These are phyloP conservation scores for Candida ascalaphidarum DNA, from an alignment of 805 yeast species.

Conservation along the genomic window DNA sequence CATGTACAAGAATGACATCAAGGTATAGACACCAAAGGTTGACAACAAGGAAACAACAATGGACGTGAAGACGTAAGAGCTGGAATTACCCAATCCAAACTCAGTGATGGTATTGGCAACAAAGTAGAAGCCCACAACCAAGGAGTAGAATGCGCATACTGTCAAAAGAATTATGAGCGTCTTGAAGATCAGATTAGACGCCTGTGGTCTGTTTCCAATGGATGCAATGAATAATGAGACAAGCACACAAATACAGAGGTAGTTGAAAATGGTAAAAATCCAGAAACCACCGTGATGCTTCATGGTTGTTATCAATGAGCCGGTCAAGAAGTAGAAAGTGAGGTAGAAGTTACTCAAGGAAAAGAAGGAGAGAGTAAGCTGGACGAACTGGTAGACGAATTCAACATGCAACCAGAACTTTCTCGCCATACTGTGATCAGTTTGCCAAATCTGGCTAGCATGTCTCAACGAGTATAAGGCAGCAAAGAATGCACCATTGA, in stretches of 20 bases:
- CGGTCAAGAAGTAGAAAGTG: conserved; percentile 18
- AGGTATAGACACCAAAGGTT: conserved; percentile 81
- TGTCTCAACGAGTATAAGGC: conserved; percentile 18
- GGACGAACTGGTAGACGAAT: conserved; percentile 14
- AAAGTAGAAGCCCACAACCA: conserved; percentile 76
- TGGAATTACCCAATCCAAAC: conserved; percentile 32
- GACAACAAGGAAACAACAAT: conserved; percentile 80
- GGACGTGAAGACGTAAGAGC: conserved; percentile 52
- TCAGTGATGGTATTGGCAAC: conserved; percentile 45
- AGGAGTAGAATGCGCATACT: conserved; percentile 72
- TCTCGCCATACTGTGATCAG: conserved; percentile 13
- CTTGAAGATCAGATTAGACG: conserved; percentile 75
- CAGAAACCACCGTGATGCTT: conserved; percentile 73
- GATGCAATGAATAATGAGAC: conserved; percentile 88
- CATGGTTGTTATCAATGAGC: conserved; percentile 44
- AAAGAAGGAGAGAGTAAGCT: conserved; percentile 14
- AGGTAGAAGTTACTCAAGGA: conserved; percentile 19
- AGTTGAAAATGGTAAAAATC: conserved; percentile 78
- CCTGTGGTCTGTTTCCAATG: conserved; percentile 97
- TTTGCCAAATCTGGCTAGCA: conserved; percentile 15
- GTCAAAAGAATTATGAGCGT: conserved; percentile 65
- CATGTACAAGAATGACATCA: conserved; percentile 76
- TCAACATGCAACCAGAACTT: conserved; percentile 17
- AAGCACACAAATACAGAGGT: conserved; percentile 71
- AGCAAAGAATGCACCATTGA: conserved; percentile 22